Conservation (phyloP, 371 early-diverging fungal species). For the Mucor circinelloides region DNA sequence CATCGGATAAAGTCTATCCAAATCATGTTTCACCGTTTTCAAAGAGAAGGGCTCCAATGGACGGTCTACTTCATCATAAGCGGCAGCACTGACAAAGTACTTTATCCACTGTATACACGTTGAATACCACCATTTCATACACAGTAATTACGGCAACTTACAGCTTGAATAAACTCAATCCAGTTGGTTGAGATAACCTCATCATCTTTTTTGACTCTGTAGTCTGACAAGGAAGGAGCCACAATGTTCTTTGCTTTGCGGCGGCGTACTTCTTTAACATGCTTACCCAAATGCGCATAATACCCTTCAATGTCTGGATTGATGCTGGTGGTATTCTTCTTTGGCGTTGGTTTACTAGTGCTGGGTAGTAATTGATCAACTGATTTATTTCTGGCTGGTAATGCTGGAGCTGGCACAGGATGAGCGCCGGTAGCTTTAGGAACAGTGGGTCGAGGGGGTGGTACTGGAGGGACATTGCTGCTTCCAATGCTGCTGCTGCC, state of each 20-base stretch:
- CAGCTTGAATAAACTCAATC: conserved; percentile 29
- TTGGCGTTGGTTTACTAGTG: not conserved
- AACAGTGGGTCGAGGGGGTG: not conserved
- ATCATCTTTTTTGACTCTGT: conserved; percentile 17
- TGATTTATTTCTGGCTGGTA: conserved; percentile 7
- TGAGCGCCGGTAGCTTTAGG: not conserved
- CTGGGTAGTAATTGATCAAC: conserved; percentile 1
- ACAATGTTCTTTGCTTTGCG: not conserved
- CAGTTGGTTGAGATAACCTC: conserved; percentile 20
- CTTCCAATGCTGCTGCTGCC: not conserved
- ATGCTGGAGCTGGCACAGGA: not conserved
- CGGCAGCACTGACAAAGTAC: conserved; percentile 32
- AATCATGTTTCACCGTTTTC: conserved; percentile 32
- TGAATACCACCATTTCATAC: not conserved
- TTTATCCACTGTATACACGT: conserved; percentile 27
- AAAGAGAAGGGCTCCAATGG: conserved; percentile 41
- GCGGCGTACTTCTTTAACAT: conserved; percentile 34
- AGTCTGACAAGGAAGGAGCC: conserved; percentile 19
- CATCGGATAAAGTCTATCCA: conserved; percentile 40
- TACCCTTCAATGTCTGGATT: conserved; percentile 4
- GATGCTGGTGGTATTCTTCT: too few species aligned
- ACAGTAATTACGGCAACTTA: conserved; percentile 3
- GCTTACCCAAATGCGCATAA: conserved; percentile 35
- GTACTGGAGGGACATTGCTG: not conserved
- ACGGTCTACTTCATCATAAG: conserved; percentile 37